Evolutionary conservation across 208 protist species (phyloP).

Genomic region (Crithidia mellificae): DNA sequence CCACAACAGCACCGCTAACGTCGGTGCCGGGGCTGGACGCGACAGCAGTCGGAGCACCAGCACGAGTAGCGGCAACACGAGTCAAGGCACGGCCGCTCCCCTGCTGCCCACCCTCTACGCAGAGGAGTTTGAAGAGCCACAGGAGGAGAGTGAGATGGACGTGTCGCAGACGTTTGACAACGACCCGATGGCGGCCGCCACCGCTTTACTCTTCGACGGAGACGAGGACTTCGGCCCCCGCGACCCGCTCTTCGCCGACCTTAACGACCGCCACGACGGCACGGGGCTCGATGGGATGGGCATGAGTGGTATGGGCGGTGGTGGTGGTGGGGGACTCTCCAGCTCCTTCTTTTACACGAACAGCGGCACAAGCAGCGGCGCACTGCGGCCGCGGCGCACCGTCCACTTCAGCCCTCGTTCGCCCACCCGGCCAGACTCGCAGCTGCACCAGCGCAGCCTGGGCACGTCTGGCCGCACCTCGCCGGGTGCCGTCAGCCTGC

Average conservation of each 20-base stretch:
- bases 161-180: constrained; percentile 12
- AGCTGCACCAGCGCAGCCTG: constrained; percentile 16
- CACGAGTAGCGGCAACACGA: constrained; percentile 2
- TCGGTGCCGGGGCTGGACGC: neutral
- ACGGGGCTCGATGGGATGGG: constrained; percentile 10
- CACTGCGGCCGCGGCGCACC: constrained; percentile 5
- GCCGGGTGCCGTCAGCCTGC: constrained; percentile 6
- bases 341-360: constrained; percentile 13
- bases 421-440: neutral
- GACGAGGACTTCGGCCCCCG: constrained; percentile 26
- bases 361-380: constrained; percentile 17
- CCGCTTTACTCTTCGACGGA: constrained; percentile 29
- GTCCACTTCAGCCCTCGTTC: constrained; percentile 5
- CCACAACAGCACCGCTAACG: too few relatives aligned
- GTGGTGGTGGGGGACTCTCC: constrained; percentile 1
- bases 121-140: constrained; percentile 59
- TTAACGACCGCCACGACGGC: constrained; percentile 20
- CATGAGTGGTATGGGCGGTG: too few relatives aligned
- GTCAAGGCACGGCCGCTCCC: constrained; percentile 8
- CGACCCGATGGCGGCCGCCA: constrained; percentile 25
- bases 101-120: constrained; percentile 51
- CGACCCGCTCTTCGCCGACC: constrained; percentile 10
- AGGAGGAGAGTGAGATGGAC: constrained; percentile 28
- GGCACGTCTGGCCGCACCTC: neutral
- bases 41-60: neutral